These are phyloP conservation scores for Rhynchosporium graminicola DNA, from an alignment of 2,329 filamentous ascomycete species.

Conservation along the genomic window DNA sequence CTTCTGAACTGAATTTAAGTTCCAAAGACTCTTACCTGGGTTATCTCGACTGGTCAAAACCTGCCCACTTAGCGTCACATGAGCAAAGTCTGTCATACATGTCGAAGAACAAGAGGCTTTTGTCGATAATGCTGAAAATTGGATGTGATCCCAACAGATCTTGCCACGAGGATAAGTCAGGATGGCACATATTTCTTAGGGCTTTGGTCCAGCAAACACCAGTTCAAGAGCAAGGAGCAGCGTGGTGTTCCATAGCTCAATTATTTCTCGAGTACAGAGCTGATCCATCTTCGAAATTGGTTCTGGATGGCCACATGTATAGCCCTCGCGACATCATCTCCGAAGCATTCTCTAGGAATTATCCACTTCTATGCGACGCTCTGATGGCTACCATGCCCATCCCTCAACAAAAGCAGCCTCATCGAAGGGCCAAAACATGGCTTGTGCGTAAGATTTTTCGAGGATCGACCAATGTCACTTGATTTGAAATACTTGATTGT, in stretches of 20 bases:
- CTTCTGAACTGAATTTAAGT: not conserved
- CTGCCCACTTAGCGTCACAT: too few relatives aligned
- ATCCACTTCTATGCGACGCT: not conserved
- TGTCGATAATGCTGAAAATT: not conserved
- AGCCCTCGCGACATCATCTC: not conserved
- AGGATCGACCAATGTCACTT: not conserved
- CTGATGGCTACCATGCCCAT: not conserved
- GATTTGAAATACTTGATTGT: not conserved
- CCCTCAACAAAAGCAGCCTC: not conserved
- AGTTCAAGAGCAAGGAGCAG: not conserved
- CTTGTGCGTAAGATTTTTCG: not conserved
- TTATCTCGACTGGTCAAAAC: not conserved
- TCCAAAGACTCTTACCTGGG: not conserved
- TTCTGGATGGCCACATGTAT: not conserved
- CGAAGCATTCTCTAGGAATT: not conserved
- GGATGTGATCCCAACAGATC: not conserved
- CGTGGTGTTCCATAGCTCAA: not conserved
- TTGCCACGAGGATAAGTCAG: not conserved
- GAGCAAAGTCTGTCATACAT: not conserved
- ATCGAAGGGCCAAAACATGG: not conserved
- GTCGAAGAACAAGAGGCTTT: not conserved
- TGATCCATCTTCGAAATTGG: not conserved
- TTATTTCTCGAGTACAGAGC: not conserved
- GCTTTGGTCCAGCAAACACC: not conserved
- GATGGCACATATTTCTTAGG: not conserved